Evolutionary conservation across 805 yeast species (phyloP), one percentile per base, ranked within the genome.

Genomic region (Kazachstania taianensis): DNA sequence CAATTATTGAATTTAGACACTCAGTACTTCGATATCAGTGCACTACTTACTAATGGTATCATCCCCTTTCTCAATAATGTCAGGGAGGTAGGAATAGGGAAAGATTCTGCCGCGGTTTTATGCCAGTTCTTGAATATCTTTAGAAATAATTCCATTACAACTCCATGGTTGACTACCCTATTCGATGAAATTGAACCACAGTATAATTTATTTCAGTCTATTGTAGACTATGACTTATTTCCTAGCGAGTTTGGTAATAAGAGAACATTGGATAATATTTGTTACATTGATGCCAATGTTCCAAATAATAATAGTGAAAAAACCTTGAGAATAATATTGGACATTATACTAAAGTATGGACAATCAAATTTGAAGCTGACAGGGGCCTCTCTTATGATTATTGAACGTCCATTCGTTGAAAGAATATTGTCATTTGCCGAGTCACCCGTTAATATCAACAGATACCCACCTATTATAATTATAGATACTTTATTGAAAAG

Each of bases 101-200:
- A 22, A 14, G n/a, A n/a, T n/a, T n/a, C n/a, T n/a, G n/a, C n/a
- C n/a, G n/a, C n/a, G n/a, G n/a, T n/a, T n/a, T n/a, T n/a, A n/a
- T n/a, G n/a, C n/a, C n/a, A n/a, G n/a, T n/a, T n/a, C n/a, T n/a
- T n/a, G n/a, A n/a, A n/a, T n/a, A n/a, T n/a, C n/a, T n/a, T n/a
- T n/a, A n/a, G n/a, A n/a, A n/a, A n/a, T n/a, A n/a, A n/a, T n/a
- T n/a, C n/a, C n/a, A n/a, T n/a, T n/a, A 13, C 33, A 5, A 20
- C 16, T 20, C n/a, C 27, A 10, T 35, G 37, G 37, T 17, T 35
- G 24, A 15, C 13, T 14, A n/a, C 14, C n/a, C 8, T 39, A 50
- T 3, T 7, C 36, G 25, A 30, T 19, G 27, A 5, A 16, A 19
- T 26, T 12, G 13, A 18, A 14, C 33, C 39, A 7, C 17, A 30